phyloP scores from a whole-genome alignment of 805 yeast species.

The Wickerhamomyces hampshirensis region DNA sequence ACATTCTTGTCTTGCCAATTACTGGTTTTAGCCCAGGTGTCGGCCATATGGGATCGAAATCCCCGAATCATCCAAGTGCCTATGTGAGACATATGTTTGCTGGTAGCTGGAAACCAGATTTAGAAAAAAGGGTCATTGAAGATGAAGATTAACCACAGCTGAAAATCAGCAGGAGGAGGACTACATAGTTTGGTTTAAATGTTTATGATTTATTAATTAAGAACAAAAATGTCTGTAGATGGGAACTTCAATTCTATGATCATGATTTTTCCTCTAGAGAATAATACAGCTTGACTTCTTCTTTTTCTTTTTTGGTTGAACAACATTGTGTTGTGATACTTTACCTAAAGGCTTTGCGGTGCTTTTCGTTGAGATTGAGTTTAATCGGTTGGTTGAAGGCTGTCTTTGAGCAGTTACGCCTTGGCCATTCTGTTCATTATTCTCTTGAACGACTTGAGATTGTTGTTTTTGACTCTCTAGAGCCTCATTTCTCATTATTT shows the following conservation, averaged over 20 bases:
- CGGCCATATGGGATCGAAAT: slow-evolving; percentile 60
- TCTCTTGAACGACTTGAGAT: background rate
- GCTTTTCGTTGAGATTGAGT: background rate
- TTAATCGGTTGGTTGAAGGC: too few species aligned
- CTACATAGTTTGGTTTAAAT: background rate
- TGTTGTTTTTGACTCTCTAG: slow-evolving; percentile 11
- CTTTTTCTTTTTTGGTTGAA: slow-evolving; percentile 20
- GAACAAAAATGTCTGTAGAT: background rate
- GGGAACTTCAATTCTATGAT: background rate
- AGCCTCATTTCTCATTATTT: slow-evolving; percentile 71
- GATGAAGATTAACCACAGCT: slow-evolving; percentile 1
- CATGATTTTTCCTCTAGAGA: too few species aligned
- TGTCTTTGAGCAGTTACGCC: background rate
- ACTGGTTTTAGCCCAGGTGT: slow-evolving; percentile 67
- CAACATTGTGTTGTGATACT: slow-evolving; percentile 2
- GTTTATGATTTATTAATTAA: background rate
- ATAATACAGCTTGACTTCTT: slow-evolving; percentile 25
- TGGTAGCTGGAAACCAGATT: slow-evolving; percentile 54
- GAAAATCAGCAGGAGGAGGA: slow-evolving; percentile 5
- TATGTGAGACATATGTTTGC: slow-evolving; percentile 59
- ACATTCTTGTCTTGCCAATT: slow-evolving; percentile 67
- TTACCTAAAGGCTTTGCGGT: slow-evolving; percentile 18
- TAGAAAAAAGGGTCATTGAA: slow-evolving; percentile 9
- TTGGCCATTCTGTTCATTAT: slow-evolving; percentile 1
- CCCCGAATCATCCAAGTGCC: slow-evolving; percentile 41